phyloP scores from a whole-genome alignment of 345 rosid genomes.

The Gossypium longicalyx region DNA sequence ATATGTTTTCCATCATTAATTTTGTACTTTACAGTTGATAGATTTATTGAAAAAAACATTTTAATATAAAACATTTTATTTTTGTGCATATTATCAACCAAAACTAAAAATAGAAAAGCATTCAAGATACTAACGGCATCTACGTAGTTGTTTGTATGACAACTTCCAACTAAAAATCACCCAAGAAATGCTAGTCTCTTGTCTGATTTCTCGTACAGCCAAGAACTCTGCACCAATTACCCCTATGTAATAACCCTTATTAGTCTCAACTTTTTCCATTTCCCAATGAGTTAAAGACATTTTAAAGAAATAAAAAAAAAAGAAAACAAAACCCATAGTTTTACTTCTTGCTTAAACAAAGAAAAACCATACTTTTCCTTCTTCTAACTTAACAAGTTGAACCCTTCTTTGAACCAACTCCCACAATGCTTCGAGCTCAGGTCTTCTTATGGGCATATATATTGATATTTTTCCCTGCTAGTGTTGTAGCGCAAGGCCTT shows the following conservation, averaged over 20 bases:
- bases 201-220: not conserved
- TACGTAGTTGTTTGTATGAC: not conserved
- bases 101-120: not conserved
- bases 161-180: not conserved
- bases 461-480: slow-evolving; percentile 25
- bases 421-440: slow-evolving; percentile 22
- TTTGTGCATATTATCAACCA: too few species aligned
- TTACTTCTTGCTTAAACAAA: not conserved
- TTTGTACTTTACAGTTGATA: too few species aligned
- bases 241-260: not conserved
- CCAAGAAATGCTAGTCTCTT: not conserved
- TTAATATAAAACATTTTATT: too few species aligned
- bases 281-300: not conserved
- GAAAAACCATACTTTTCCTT: not conserved
- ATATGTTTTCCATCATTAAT: too few species aligned
- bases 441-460: slow-evolving; percentile 10
- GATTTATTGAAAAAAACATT: too few species aligned
- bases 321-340: not conserved
- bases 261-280: not conserved
- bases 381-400: not conserved
- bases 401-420: not conserved
- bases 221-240: not conserved
- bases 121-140: not conserved
- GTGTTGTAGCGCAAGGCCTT: slow-evolving; percentile 28
- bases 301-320: not conserved